Percentiles rank a stretch among this genome's conserved stretches.
These are phyloP conservation scores for Hypericum androsaemum DNA, from an alignment of 345 rosid species.

Conservation along the genomic window DNA sequence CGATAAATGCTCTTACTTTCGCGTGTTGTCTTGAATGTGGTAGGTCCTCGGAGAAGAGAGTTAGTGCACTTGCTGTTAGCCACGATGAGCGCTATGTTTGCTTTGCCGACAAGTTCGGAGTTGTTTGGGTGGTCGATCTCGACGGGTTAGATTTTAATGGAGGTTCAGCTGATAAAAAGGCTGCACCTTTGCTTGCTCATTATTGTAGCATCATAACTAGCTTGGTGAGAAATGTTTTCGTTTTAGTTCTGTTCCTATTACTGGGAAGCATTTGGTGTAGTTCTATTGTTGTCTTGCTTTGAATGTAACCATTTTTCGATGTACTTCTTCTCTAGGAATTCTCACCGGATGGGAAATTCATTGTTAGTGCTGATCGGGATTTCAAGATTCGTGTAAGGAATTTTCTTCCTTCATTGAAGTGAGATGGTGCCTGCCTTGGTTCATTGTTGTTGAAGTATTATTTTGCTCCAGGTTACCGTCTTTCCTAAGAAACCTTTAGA, in stretches of 20 bases:
- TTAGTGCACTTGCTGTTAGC: constrained; percentile 68
- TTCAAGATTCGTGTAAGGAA: constrained; percentile 75
- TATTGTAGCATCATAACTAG: constrained; percentile 94
- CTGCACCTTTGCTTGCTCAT: constrained; percentile 68
- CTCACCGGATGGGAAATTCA: constrained; percentile 67
- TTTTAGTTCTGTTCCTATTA: not conserved
- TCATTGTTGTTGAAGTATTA: constrained; percentile 4
- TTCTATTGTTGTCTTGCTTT: not conserved
- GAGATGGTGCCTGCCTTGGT: constrained; percentile 9
- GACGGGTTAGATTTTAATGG: constrained; percentile 32
- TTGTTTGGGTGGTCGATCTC: constrained; percentile 72
- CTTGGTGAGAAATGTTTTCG: constrained; percentile 34
- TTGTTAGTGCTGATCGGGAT: constrained; percentile 83
- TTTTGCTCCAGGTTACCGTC: constrained; percentile 53
- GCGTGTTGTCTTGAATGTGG: constrained; percentile 2
- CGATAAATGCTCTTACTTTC: not conserved
- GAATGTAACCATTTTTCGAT: constrained; percentile 1
- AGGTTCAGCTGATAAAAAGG: constrained; percentile 38
- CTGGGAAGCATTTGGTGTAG: not conserved
- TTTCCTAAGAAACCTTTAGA: constrained; percentile 71
- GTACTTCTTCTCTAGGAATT: constrained; percentile 49
- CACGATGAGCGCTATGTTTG: constrained; percentile 55
- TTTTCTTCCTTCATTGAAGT: constrained; percentile 10
- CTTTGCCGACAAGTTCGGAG: constrained; percentile 94
- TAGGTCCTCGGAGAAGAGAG: constrained; percentile 90